Evolutionary conservation across 164 flowering plant genomes (phyloP), one percentile per base, ranked within the genome.

Genomic region (Vitis labrusca): DNA sequence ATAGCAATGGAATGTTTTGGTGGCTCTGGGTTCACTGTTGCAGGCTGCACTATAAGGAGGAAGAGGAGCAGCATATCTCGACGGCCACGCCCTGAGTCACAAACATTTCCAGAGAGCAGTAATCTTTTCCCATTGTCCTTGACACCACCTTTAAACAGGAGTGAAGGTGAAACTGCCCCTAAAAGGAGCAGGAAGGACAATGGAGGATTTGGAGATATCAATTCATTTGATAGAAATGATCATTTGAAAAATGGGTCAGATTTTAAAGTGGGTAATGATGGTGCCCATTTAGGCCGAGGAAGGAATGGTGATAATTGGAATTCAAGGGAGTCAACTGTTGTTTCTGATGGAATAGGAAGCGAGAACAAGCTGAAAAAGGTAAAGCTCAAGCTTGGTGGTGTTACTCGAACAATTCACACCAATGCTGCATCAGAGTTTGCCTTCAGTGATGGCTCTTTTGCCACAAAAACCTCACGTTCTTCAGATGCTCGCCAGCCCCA

Each of bases 361-460:
- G 84, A 84, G 66, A 82, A 65, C 68, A 85, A 73, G 72, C 82
- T 80, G 11, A 88, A 81, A 70, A 87, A 84, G 67, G 87, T 91
- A 47, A 91, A 84, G 77, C 85, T 89, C 54, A 91, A 84, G 83
- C 84, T 91, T 57, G 90, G 88, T 56, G 93, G 94, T 37, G 85
- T 86, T 9, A 85, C 87, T 51, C 87, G 70, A 58, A 88, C 89
- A 19, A 80, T 91, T 66, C 89, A 88, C 59, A 74, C 93, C 64
- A 87, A 80, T 27, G 59, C 84, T 51, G 57, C 64, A 47, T 8
- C 77, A n/a, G 71, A 73, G 58, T 69, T 66, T 65, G 52, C 75
- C 11, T 14, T 37, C 14, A 76, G 53, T 66, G 74, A 63, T 69
- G 74, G 65, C 3, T 32, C 85, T 71, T 77, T 79, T 44, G 5